Evolutionary conservation across 2,329 filamentous ascomycete genomes (phyloP).

Genomic region (Myriosclerotinia scirpicola): DNA sequence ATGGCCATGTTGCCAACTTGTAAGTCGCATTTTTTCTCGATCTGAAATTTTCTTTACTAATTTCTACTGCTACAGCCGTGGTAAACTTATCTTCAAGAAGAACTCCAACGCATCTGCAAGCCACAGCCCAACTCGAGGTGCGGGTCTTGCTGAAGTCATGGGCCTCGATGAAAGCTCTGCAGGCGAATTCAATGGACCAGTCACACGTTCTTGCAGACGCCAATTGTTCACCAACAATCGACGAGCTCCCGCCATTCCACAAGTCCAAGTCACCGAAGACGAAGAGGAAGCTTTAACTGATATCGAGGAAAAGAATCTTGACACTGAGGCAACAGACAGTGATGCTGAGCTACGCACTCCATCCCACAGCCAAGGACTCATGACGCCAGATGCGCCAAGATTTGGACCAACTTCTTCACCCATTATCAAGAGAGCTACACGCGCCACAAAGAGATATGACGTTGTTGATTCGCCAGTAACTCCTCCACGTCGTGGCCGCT

Average conservation of each 20-base stretch:
- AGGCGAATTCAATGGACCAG: constrained; percentile 44
- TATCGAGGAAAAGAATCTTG: constrained; percentile 44
- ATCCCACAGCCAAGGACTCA: constrained; percentile 38
- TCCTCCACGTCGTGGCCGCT: constrained; percentile 27
- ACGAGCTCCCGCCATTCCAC: constrained; percentile 52
- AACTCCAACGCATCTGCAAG: constrained; percentile 33
- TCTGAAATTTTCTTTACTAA: constrained; percentile 33
- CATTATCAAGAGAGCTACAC: constrained; percentile 59
- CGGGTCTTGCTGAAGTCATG: constrained; percentile 37
- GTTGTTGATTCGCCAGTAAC: constrained; percentile 36
- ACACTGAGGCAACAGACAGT: constrained; percentile 13
- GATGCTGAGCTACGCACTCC: constrained; percentile 19
- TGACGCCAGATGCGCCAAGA: constrained; percentile 56
- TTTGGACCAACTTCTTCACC: constrained; percentile 62
- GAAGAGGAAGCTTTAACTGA: constrained; percentile 53
- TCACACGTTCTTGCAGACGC: constrained; percentile 56
- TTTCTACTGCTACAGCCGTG: constrained; percentile 57
- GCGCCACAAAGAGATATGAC: constrained; percentile 50
- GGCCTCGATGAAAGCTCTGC: constrained; percentile 42
- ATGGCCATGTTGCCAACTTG: constrained; percentile 77
- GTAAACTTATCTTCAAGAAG: constrained; percentile 75
- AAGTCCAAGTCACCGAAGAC: constrained; percentile 61
- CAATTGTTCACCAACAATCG: constrained; percentile 19
- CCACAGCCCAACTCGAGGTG: constrained; percentile 22
- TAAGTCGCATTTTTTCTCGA: constrained; percentile 51